Percentiles rank a stretch among this genome's conserved stretches.
Evolutionary conservation across 257 asterid genomes (phyloP).

Genomic region (Lycium barbarum): DNA sequence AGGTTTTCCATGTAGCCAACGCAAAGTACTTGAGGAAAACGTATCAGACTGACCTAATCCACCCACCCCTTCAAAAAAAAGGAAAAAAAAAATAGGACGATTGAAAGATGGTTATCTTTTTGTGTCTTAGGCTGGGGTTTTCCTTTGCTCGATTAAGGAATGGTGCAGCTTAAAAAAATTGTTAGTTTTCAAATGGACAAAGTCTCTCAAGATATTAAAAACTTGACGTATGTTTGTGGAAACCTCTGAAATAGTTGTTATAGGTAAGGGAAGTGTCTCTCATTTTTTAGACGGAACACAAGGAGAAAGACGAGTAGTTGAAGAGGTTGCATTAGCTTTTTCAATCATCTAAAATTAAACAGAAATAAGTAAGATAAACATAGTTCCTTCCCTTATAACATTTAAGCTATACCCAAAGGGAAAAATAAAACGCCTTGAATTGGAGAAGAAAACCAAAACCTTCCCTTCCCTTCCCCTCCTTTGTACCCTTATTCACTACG

Average conservation of each 20-base stretch:
- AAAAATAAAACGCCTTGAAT: conserved; percentile 12
- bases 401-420: conserved; percentile 9
- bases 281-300: not conserved
- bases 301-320: conserved; percentile 6
- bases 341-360: not conserved
- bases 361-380: not conserved
- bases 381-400: not conserved
- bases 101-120: conserved; percentile 6
- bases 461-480: conserved; percentile 13
- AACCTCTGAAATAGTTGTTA: not conserved
- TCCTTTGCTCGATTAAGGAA: not conserved
- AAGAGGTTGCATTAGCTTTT: not conserved
- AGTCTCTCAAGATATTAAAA: not conserved
- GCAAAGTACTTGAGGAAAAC: conserved; percentile 11
- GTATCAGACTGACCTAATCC: not conserved
- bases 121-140: not conserved
- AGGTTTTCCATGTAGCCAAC: conserved; percentile 14
- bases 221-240: conserved; percentile 4
- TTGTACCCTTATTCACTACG: not conserved
- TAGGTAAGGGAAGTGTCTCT: not conserved
- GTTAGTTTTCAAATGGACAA: conserved; percentile 4
- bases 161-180: not conserved
- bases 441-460: not conserved
- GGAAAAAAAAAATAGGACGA: not conserved
- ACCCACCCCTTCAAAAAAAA: not conserved